Evolutionary conservation across 1,139 yeast species (phyloP), one percentile per base, ranked within the genome.

Genomic region (Meyerozyma guilliermondii): DNA sequence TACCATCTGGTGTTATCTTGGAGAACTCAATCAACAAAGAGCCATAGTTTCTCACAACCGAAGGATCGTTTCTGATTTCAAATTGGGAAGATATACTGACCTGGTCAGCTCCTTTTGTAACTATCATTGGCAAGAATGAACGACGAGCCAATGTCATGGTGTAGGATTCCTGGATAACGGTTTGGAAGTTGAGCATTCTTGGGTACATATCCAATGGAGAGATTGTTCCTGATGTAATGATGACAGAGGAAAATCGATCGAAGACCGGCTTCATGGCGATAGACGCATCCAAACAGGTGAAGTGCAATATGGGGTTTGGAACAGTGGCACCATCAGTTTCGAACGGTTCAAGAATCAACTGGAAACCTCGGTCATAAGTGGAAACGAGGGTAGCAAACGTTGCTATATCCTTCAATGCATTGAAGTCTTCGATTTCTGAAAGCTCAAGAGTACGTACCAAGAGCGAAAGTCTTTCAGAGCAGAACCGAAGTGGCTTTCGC

Each of bases 181-280:
- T 92, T 45, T 88, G 91, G 63, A 94, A 92, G 58, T 91, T 86
- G 49, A 92, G 72, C 98, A 92, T 92, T 55, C 88, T 83, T 5
- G 99, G 99, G 59, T 92, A 92, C 99, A 92, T 92, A 58, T 94
- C 98, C 61, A 92, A 76, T 1, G 99, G 99, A 0, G 98, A 92
- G 38, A 92, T 91, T 11, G 99, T 92, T 53, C 99, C 99, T 1
- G 96, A 87, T 0, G 99, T 92, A 48, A 92, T 92, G 47, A 92
- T 85, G 11, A 92, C 96, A 0, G 97, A 85, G n/a, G 88, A 82
- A 58, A 92, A 92, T 48, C 92, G 74, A 41, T 92, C 98, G 70
- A 92, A 92, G 0, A 92, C 92, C 0, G 99, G 98, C 59, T 89
- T 92, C 51, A 92, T 92, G 3, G 98, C 98, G 52, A 94, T 94